These are phyloP conservation scores for Murraya paniculata DNA, from an alignment of 345 rosid species.

Conservation along the genomic window DNA sequence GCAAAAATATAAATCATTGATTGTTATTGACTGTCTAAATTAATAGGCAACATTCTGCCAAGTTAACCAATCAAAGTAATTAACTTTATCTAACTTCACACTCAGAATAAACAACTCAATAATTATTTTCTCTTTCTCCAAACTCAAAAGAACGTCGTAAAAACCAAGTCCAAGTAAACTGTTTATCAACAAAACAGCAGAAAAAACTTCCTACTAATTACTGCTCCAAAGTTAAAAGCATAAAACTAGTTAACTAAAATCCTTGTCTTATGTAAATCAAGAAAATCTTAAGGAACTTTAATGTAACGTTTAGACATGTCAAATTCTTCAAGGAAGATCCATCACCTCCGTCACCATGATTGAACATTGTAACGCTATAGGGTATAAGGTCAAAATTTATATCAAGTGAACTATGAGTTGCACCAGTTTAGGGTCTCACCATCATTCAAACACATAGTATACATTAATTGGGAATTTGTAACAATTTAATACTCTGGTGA, in stretches of 20 bases:
- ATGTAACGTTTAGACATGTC: not conserved
- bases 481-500: not conserved
- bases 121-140: not conserved
- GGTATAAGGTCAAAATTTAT: not conserved
- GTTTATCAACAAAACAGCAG: not conserved
- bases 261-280: not conserved
- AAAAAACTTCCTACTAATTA: not conserved
- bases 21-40: not conserved
- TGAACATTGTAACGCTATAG: too few species aligned
- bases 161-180: not conserved
- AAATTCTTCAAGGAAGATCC: not conserved
- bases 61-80: slow-evolving; percentile 22
- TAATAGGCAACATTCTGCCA: slow-evolving; percentile 20
- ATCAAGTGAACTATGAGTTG: not conserved
- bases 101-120: slow-evolving; percentile 9
- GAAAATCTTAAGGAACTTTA: not conserved
- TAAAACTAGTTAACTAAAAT: not conserved
- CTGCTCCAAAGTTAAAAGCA: slow-evolving; percentile 4
- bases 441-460: not conserved
- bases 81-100: slow-evolving; percentile 14
- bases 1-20: slow-evolving; percentile 16
- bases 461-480: not conserved
- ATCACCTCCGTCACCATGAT: not conserved
- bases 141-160: not conserved
- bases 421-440: not conserved